Base-by-base conservation (phyloP, 495 filamentous ascomycete species). In the Symbiotaphrina buchneri region DNA sequence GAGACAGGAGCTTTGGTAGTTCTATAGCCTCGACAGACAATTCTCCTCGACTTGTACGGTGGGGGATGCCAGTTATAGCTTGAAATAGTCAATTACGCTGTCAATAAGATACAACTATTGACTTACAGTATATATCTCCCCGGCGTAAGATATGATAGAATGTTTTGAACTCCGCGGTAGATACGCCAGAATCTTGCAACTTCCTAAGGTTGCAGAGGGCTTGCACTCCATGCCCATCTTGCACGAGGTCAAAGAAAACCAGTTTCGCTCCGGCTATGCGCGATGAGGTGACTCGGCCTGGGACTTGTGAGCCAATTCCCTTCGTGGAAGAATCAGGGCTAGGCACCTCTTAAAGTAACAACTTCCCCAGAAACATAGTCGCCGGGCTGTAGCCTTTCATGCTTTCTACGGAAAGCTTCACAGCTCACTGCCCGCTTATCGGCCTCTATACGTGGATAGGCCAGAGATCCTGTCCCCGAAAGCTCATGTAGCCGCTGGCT, bases 111-210 rank as follows among this genome's bases (percentile, higher is more conserved):
- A 49, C 29, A 33, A 43, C 39, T 38, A 16, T 26, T 18, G 37
- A 57, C 69, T 54, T 61, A 77, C 73, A 72, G 41, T 82, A 65
- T 39, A 76, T 70, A 55, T 93, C 82, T 27, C 82, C 82, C 27
- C 71, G 58, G 30, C 67, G 65, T 13, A 78, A 48, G 7, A 70
- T 35, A 23, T 58, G 59, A 35, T 61, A 58, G 18, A 72, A 55
- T 15, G 49, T 47, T 42, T 71, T 73, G 45, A 84, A 76, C 1
- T 59, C 48, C 6, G 52, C 49, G 8, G 42, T 33, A 5, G 38
- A 39, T 10, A 59, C 47, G 4, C 51, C 58, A 3, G 21, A 23
- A 7, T 24, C 28, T 13, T 49, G 47, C 13, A 90, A 49, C 27
- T 57, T 62, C 20, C 52, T 51, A 23, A 71, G 52, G 51, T 78